phyloP scores from a whole-genome alignment of 2,329 filamentous ascomycete genomes.

The Talaromyces sp. region DNA sequence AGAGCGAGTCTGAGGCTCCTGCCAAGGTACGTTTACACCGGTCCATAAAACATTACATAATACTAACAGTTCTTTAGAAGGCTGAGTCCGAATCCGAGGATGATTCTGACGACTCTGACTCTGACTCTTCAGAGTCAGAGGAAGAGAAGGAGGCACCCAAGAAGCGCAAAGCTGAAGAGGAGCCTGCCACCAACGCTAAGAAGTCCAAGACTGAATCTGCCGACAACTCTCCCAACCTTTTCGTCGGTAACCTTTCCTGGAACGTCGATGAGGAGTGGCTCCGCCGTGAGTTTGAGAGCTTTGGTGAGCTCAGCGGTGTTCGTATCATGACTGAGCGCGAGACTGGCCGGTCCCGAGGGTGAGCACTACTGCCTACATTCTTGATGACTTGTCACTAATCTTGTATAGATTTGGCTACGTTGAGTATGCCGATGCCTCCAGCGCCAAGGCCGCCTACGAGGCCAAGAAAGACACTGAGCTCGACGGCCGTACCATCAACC shows the following conservation, averaged over 20 bases:
- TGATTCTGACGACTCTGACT: conserved; percentile 23
- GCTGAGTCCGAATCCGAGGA: conserved; percentile 25
- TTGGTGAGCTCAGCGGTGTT: conserved; percentile 68
- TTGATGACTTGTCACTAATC: not conserved
- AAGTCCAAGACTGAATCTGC: conserved; percentile 62
- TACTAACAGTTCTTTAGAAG: not conserved
- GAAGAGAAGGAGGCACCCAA: conserved; percentile 35
- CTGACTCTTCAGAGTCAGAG: conserved; percentile 18
- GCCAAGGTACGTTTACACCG: conserved; percentile 17
- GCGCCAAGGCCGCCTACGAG: conserved; percentile 69
- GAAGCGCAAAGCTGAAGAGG: conserved; percentile 53
- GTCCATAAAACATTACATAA: not conserved
- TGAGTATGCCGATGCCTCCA: conserved; percentile 70
- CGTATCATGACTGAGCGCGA: conserved; percentile 83
- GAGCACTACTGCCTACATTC: conserved; percentile 27
- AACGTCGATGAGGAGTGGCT: conserved; percentile 82
- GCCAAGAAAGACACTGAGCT: conserved; percentile 73
- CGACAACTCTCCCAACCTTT: conserved; percentile 62
- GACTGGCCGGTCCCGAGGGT: conserved; percentile 78
- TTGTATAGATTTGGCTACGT: conserved; percentile 75
- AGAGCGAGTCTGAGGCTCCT: conserved; percentile 22
- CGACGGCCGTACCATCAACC: conserved; percentile 71
- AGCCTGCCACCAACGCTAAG: conserved; percentile 46
- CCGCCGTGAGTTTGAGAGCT: conserved; percentile 75
- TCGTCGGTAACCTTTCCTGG: conserved; percentile 89